A percentile compares a stretch with the other conserved stretches of the same genome.
These are phyloP conservation scores for Aegilops speltoides DNA, from an alignment of 176 grass and related monocot species.

Conservation along the genomic window DNA sequence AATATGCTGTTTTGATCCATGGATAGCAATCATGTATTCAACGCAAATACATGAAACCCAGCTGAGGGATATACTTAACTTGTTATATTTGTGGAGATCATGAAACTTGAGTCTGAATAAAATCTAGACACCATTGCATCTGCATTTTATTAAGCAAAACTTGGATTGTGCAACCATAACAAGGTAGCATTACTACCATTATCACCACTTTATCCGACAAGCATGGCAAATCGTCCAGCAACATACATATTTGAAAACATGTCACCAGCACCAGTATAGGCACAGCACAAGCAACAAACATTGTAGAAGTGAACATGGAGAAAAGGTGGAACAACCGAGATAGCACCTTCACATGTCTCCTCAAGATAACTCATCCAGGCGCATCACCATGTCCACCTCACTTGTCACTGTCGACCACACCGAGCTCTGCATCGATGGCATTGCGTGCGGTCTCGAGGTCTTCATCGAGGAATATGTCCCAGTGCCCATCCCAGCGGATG, in stretches of 20 bases:
- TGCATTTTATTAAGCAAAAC: constrained; percentile 8
- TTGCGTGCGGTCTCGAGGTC: constrained; percentile 56
- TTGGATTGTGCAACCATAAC: neutral
- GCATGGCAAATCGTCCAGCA: neutral
- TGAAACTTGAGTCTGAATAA: neutral
- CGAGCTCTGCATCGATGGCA: constrained; percentile 60
- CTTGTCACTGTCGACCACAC: constrained; percentile 1
- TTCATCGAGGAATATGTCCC: constrained; percentile 95
- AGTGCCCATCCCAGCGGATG: constrained; percentile 88
- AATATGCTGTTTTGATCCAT: neutral
- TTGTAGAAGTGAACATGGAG: neutral
- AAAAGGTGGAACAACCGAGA: neutral
- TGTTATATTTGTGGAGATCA: neutral
- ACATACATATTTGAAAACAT: neutral
- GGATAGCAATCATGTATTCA: neutral
- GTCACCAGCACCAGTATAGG: neutral
- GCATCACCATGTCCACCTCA: neutral
- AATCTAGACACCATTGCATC: neutral
- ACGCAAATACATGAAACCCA: neutral
- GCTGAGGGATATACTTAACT: neutral
- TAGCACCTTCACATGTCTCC: neutral
- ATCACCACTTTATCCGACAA: neutral
- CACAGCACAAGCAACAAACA: neutral
- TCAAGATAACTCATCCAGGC: too few species aligned
- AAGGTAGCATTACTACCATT: neutral